Percentiles rank a stretch among this genome's conserved stretches.
These are phyloP conservation scores for Gossypium thurberi DNA, from an alignment of 345 rosid species.

Conservation along the genomic window DNA sequence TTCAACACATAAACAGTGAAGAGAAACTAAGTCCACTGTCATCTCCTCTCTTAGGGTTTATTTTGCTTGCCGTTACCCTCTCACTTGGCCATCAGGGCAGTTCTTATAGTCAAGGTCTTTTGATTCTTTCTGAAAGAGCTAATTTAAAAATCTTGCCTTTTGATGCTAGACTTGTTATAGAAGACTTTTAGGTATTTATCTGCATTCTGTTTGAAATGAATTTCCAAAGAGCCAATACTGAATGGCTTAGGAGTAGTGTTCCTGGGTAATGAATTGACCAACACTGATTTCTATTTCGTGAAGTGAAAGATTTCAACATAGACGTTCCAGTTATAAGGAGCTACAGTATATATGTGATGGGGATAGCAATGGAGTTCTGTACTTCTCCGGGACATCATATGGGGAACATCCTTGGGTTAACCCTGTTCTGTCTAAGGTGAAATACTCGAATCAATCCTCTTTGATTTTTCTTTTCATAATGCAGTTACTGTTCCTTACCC, in stretches of 20 bases:
- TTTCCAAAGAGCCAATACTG: not conserved
- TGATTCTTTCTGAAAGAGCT: not conserved
- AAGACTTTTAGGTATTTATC: not conserved
- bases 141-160: not conserved
- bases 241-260: not conserved
- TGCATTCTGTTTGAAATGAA: not conserved
- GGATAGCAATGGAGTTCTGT: slow-evolving; percentile 91
- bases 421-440: slow-evolving; percentile 86
- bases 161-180: not conserved
- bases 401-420: slow-evolving; percentile 97
- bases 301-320: slow-evolving; percentile 60
- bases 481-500: not conserved
- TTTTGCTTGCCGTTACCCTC: not conserved
- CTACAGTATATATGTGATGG: slow-evolving; percentile 94
- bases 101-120: not conserved
- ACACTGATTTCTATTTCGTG: slow-evolving; percentile 11
- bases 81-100: not conserved
- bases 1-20: not conserved
- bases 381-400: slow-evolving; percentile 81
- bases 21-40: not conserved
- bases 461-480: not conserved
- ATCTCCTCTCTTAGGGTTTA: not conserved
- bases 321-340: slow-evolving; percentile 90
- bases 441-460: not conserved
- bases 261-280: not conserved